Base-by-base conservation (phyloP, 2,329 filamentous ascomycete species). In the Cladophialophora exuberans region DNA sequence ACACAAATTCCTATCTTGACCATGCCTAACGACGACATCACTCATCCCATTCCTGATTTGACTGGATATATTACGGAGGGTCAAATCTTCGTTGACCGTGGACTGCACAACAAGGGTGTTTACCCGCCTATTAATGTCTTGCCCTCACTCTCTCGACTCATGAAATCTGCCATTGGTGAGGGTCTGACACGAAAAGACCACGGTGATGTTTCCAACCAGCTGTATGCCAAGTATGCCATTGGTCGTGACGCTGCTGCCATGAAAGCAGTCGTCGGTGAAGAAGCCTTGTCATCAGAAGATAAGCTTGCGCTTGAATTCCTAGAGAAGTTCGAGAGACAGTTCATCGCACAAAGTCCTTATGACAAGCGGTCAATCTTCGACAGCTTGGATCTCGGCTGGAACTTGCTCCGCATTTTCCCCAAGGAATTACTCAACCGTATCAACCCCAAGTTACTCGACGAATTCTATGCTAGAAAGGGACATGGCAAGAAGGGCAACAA, bases 1-100 rank as follows among this genome's bases (percentile, higher is more conserved):
- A 99, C 95, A 17, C 94, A 99, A 78, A 97, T 99, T 68, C 94
- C 94, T 57, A 99, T 99, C 72, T 76, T 99, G 77, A 97, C 94
- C 65, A 99, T 99, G 94, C 94, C 94, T 69, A 99, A 99, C 84
- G 93, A 99, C 72, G 84, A 99, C 77, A 99, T 99, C 71, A 99
- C 94, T 38, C 94, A 99, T 73, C 95, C 94, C 35, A 99, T 99
- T 72, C 95, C 95, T 62, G 94, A 99, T 81, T 81, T 99, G 79
- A 99, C 94, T 61, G 94, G 94, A 53, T 99, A 97, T 79, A 99
- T 99, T 72, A 99, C 94, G 17, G 94, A 99, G 78, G 95, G 94
- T 36, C 94, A 99, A 76, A 97, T 99, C 70, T 97, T 95, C 77
- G 84, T 99, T 69, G 94, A 99, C 75, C 90, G 93, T 77, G 86